Percentiles rank a stretch among this genome's conserved stretches.
Conservation (phyloP, 306 rosid genomes). For the Rubus idaeus region DNA sequence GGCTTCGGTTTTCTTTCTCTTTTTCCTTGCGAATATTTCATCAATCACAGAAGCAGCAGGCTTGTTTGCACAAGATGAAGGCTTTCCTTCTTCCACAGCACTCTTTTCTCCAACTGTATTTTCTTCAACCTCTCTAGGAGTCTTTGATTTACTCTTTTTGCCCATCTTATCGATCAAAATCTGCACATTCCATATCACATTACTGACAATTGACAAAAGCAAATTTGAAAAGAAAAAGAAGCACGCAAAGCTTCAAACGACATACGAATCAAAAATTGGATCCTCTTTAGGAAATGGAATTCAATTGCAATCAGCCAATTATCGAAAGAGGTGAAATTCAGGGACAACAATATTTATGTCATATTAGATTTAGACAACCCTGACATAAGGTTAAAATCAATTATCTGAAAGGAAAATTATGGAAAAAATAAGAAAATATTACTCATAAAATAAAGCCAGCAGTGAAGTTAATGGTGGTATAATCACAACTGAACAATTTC, state of each 20-base stretch:
- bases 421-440: background rate
- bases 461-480: background rate
- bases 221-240: background rate
- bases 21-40: slow-evolving; percentile 62
- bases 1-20: slow-evolving; percentile 49
- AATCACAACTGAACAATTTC: background rate
- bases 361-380: background rate
- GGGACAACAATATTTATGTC: background rate
- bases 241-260: background rate
- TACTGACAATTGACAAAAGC: background rate
- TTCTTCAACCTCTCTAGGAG: slow-evolving; percentile 25
- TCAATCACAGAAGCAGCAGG: slow-evolving; percentile 50
- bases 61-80: slow-evolving; percentile 15
- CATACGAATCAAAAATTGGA: background rate
- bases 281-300: too few species aligned
- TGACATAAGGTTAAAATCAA: background rate
- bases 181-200: slow-evolving; percentile 5
- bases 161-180: slow-evolving; percentile 5
- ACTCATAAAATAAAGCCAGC: background rate
- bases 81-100: slow-evolving; percentile 36
- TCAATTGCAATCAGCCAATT: too few species aligned
- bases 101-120: slow-evolving; percentile 22
- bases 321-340: too few species aligned
- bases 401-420: background rate
- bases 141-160: slow-evolving; percentile 13